These are phyloP conservation scores for Stachybotrys chartarum DNA, from an alignment of 2,329 filamentous ascomycete genomes.

Conservation along the genomic window DNA sequence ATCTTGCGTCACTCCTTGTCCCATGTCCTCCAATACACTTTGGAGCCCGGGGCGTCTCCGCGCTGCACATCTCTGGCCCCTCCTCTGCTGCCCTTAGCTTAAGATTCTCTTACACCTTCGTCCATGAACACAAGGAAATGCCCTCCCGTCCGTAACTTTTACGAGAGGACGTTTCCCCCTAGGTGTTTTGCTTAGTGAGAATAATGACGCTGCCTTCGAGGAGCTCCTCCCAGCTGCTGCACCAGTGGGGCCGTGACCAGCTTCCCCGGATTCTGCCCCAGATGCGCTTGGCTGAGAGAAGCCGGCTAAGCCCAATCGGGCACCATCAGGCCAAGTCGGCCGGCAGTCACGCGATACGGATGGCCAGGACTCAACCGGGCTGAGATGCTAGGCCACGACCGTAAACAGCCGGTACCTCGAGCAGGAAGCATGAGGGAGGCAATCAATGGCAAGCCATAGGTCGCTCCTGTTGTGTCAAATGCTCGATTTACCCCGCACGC, in stretches of 20 bases:
- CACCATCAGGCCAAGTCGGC: slow-evolving; percentile 16
- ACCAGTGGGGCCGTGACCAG: slow-evolving; percentile 19
- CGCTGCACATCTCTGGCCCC: not conserved
- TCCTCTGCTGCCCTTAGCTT: not conserved
- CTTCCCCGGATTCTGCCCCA: slow-evolving; percentile 25
- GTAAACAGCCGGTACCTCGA: too few relatives aligned
- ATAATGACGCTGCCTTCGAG: too few relatives aligned
- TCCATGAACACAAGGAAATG: not conserved
- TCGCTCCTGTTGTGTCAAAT: slow-evolving; percentile 7
- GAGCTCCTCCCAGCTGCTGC: not conserved
- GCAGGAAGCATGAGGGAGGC: too few relatives aligned
- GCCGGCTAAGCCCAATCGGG: slow-evolving; percentile 16
- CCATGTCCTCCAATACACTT: not conserved
- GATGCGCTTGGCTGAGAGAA: slow-evolving; percentile 5
- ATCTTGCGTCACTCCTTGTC: slow-evolving; percentile 1
- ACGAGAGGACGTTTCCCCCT: too few relatives aligned
- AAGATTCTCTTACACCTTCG: not conserved
- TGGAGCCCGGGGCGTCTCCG: not conserved
- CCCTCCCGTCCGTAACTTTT: not conserved
- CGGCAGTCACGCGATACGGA: slow-evolving; percentile 16
- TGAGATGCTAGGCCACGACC: too few relatives aligned
- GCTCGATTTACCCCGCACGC: slow-evolving; percentile 33
- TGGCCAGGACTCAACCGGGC: not conserved
- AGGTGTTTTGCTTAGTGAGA: too few relatives aligned
- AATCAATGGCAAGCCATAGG: not conserved